phyloP scores from a whole-genome alignment of 1,284 basidiomycete species.

The Trichosporon inkin region DNA sequence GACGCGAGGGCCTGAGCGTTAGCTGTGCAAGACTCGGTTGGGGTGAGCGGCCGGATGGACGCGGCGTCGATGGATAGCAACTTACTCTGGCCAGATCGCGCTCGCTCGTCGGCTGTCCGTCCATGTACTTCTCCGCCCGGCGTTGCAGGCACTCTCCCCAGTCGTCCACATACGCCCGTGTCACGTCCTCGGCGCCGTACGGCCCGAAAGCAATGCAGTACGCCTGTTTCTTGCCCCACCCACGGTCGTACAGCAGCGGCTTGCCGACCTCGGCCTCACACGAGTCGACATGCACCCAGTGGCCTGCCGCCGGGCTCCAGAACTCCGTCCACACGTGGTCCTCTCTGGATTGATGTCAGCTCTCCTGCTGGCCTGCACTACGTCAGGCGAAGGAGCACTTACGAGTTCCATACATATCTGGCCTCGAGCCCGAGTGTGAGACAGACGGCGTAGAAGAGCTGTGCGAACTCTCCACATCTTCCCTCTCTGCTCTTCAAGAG shows the following conservation, averaged over 20 bases:
- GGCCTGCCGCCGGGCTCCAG: constrained; percentile 35
- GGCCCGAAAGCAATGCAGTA: constrained; percentile 52
- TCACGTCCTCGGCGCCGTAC: constrained; percentile 52
- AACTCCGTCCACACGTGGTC: constrained; percentile 56
- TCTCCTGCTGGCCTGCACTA: neutral
- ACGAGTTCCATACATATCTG: constrained; percentile 50
- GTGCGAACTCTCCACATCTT: constrained; percentile 54
- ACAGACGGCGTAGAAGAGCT: constrained; percentile 53
- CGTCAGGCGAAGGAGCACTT: neutral
- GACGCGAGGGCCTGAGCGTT: constrained; percentile 25
- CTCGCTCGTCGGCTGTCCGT: constrained; percentile 13
- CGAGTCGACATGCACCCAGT: constrained; percentile 55
- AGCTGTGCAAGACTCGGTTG: constrained; percentile 6
- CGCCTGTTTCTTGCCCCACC: constrained; percentile 54
- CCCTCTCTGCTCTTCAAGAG: constrained; percentile 48
- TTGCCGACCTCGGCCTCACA: constrained; percentile 51
- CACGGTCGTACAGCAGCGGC: constrained; percentile 51
- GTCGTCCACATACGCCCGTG: constrained; percentile 50
- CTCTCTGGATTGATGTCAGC: constrained; percentile 41
- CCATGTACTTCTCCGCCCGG: constrained; percentile 16
- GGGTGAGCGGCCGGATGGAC: neutral
- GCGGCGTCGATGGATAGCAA: neutral
- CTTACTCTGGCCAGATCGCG: constrained; percentile 14
- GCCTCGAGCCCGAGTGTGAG: constrained; percentile 48
- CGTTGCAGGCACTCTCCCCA: constrained; percentile 34